A percentile compares a stretch with the other conserved stretches of the same genome.
These are phyloP conservation scores for Pyrus bretschneideri DNA, from an alignment of 306 rosid species.

Conservation along the genomic window DNA sequence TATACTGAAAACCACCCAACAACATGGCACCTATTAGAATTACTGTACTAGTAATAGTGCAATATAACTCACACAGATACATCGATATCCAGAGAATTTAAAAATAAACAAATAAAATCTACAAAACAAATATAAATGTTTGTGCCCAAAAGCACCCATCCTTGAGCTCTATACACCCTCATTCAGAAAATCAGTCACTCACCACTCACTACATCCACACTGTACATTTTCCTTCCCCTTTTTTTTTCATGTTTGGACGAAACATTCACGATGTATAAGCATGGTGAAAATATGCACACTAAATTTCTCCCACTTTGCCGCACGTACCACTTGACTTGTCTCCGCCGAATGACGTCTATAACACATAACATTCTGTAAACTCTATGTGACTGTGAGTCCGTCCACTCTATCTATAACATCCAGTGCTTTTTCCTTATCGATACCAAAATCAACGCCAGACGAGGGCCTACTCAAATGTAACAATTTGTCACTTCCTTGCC, in stretches of 20 bases:
- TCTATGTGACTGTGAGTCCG: conserved; percentile 35
- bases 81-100: too few relatives aligned
- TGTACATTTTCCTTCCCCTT: too few relatives aligned
- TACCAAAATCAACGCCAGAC: conserved; percentile 43
- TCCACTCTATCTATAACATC: conserved; percentile 63
- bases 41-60: too few relatives aligned
- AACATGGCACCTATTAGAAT: too few relatives aligned
- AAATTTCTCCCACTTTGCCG: neutral
- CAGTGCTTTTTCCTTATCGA: conserved; percentile 56
- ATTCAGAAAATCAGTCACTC: neutral
- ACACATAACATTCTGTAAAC: neutral
- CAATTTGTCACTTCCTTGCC: conserved; percentile 37
- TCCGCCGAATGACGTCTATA: neutral
- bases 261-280: neutral
- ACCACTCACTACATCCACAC: neutral
- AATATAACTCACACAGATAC: too few relatives aligned
- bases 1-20: too few relatives aligned
- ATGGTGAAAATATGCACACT: neutral
- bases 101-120: neutral
- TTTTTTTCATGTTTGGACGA: too few relatives aligned
- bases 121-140: neutral
- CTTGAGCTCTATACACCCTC: neutral
- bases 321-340: neutral
- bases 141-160: neutral
- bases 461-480: conserved; percentile 32